Evolutionary conservation across 768 basidiomycete species (phyloP), one percentile per base, ranked within the genome.

Genomic region (Auriscalpium orientale): DNA sequence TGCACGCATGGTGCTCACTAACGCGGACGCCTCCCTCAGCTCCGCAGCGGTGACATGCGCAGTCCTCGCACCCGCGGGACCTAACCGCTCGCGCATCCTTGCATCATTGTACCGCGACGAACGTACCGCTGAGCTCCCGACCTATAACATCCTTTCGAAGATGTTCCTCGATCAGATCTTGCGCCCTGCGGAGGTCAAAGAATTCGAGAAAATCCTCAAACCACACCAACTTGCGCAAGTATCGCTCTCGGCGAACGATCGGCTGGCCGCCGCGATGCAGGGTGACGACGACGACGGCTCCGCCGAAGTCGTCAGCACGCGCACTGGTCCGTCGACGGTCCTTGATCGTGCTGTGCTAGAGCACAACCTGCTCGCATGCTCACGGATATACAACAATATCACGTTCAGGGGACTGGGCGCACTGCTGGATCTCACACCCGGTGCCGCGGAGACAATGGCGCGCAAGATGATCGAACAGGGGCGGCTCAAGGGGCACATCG

Each of bases 101-200:
- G 91, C 94, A 8, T 87, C 95, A 28, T 79, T 99, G 49, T 95
- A 91, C 67, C 82, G 97, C 49, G 97, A 99, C 67, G 97, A 98
- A 66, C 85, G 97, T 40, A 85, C 91, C 0, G 65, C 77, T 28
- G 83, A 89, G 21, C 82, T 95, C 3, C 80, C 86, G 8, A 85
- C 88, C 12, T 87, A 85, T 74, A 89, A 90, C 66, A 94, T 99
- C 68, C 83, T 99, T 22, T 85, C 89, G 38, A 98, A 98, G 69
- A 98, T 98, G 95, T 94, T 97, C 72, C 85, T 98, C 59, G 97
- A 98, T 67, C 94, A 93, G 62, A 98, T 99, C 67, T 81, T 99
- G 50, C 88, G 94, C 46, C 79, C 93, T 1, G 76, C 81, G 46
- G 95, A 99, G 72, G 81, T 98, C 54, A 85, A 89, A 66, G 85